phyloP scores from a whole-genome alignment of 495 filamentous ascomycete species.

The Neurospora sp. region DNA sequence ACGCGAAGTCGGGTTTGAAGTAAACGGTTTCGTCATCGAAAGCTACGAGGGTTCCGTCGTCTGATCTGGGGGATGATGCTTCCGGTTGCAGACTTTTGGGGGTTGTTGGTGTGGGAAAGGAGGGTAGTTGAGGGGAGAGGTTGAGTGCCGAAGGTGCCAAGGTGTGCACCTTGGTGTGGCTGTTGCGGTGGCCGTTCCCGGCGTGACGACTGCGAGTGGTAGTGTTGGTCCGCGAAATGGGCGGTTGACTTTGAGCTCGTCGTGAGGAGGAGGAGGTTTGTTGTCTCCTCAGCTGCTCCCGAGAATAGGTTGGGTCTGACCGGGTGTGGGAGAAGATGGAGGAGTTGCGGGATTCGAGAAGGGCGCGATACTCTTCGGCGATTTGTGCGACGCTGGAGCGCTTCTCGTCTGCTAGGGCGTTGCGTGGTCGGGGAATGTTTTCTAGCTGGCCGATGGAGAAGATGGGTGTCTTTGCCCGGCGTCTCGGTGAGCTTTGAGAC shows the following conservation, averaged over 20 bases:
- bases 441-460: slow-evolving; percentile 33
- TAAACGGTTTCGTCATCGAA: slow-evolving; percentile 32
- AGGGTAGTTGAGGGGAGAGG: background rate
- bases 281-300: background rate
- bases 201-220: background rate
- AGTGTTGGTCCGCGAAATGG: background rate
- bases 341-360: slow-evolving; percentile 25
- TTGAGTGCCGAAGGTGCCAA: background rate
- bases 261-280: background rate
- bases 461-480: slow-evolving; percentile 36
- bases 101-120: slow-evolving; percentile 3
- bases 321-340: slow-evolving; percentile 11
- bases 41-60: slow-evolving; percentile 34
- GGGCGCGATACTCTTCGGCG: slow-evolving; percentile 34
- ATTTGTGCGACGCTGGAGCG: slow-evolving; percentile 32
- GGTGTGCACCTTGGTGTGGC: background rate
- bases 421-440: slow-evolving; percentile 11
- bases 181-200: background rate
- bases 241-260: background rate
- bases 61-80: slow-evolving; percentile 26
- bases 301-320: slow-evolving; percentile 10
- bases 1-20: slow-evolving; percentile 29
- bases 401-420: slow-evolving; percentile 15
- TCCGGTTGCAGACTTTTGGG: slow-evolving; percentile 1
- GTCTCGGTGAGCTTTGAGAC: slow-evolving; percentile 8